Conservation (phyloP, 2,329 filamentous ascomycete species). For the Pseudopyrenochaeta lycopersici region DNA sequence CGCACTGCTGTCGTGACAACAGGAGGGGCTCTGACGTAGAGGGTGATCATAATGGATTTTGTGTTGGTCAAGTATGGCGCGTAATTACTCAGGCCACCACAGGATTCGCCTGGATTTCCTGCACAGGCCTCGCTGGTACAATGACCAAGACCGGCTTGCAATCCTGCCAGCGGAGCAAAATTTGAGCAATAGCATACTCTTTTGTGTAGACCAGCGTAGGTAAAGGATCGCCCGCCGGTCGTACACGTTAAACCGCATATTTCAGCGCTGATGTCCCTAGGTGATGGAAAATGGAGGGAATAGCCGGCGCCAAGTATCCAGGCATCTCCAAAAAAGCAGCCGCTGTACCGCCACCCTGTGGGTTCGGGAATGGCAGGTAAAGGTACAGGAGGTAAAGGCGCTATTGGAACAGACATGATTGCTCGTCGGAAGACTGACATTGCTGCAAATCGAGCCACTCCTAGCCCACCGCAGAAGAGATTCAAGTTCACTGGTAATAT, state of each 20-base stretch:
- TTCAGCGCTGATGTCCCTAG: background rate
- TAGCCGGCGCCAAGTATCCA: background rate
- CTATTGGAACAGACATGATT: background rate
- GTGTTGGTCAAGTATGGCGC: conserved; percentile 1
- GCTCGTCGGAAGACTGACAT: conserved; percentile 2
- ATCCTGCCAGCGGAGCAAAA: background rate
- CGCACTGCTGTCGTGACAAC: background rate
- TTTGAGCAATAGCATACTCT: conserved; percentile 8
- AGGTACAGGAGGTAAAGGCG: too few species aligned
- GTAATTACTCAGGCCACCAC: conserved; percentile 8
- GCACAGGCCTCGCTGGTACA: conserved; percentile 1
- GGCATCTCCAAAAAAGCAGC: conserved; percentile 5
- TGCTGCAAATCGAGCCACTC: background rate
- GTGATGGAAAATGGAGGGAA: background rate
- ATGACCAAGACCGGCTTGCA: conserved; percentile 2
- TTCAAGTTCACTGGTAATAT: background rate
- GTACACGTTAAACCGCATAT: background rate
- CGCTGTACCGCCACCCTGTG: conserved; percentile 5
- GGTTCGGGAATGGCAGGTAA: conserved; percentile 1
- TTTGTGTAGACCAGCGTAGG: conserved; percentile 2
- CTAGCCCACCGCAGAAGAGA: conserved; percentile 5
- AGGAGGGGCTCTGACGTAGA: background rate
- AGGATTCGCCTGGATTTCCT: background rate
- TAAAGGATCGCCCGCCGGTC: background rate
- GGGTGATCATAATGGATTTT: background rate